Evolutionary conservation across 108 stramenopile species (phyloP).

Genomic region (Stephanodiscus minutulus): DNA sequence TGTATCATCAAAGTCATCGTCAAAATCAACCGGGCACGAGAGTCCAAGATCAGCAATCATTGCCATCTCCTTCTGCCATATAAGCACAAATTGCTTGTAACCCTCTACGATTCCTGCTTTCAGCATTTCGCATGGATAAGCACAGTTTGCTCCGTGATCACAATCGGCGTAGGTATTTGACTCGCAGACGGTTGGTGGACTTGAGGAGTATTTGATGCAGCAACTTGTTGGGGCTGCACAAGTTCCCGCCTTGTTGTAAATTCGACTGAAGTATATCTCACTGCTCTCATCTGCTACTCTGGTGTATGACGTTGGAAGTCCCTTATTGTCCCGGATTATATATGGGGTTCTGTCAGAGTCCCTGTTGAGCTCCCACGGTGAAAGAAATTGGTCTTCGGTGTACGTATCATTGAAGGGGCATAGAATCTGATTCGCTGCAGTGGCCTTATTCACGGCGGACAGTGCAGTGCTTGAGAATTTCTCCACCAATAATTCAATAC

Average conservation of each 20-base stretch:
- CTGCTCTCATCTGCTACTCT: constrained; percentile 26
- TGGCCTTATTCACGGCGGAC: constrained; percentile 34
- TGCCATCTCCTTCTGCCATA: constrained; percentile 25
- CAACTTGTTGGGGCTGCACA: constrained; percentile 31
- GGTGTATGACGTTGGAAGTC: constrained; percentile 16
- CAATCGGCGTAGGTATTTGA: constrained; percentile 31
- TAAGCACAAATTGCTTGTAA: constrained; percentile 16
- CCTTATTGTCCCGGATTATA: constrained; percentile 36
- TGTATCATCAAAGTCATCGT: not conserved
- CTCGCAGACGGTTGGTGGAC: constrained; percentile 18
- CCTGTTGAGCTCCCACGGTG: constrained; percentile 37
- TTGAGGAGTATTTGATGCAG: constrained; percentile 24
- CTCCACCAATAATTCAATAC: constrained; percentile 35
- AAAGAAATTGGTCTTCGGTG: constrained; percentile 31
- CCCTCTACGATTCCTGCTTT: constrained; percentile 34
- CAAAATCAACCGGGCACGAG: constrained; percentile 28
- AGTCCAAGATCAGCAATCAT: constrained; percentile 54
- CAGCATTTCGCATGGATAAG: constrained; percentile 31
- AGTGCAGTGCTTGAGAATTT: constrained; percentile 32
- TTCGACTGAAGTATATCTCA: constrained; percentile 32
- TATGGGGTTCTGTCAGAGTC: constrained; percentile 24
- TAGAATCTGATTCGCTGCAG: constrained; percentile 17
- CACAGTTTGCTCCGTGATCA: constrained; percentile 43
- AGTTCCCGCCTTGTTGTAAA: constrained; percentile 50
- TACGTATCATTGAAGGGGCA: constrained; percentile 46